Evolutionary conservation across 1,139 yeast species (phyloP).

Genomic region (Zygosaccharomyces pseudobailii): DNA sequence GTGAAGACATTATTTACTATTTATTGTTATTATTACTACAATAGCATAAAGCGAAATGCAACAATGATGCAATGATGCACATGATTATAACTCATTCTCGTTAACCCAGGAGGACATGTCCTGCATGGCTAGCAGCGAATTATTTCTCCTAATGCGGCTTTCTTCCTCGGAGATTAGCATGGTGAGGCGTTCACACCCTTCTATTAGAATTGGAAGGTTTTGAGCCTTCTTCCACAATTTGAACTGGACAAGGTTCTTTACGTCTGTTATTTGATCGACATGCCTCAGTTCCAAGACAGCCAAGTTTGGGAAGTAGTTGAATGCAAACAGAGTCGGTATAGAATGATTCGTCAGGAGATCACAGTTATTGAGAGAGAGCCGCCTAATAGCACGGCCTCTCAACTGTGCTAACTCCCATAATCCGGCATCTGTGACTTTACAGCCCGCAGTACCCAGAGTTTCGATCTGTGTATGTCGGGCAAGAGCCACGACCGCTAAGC

Average conservation of each 20-base stretch:
- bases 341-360: conserved; percentile 58
- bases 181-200: conserved; percentile 70
- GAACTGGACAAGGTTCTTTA: conserved; percentile 63
- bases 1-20: background rate
- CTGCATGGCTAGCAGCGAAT: conserved; percentile 47
- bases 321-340: conserved; percentile 55
- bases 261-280: conserved; percentile 51
- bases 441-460: conserved; percentile 88
- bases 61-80: background rate
- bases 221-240: conserved; percentile 53
- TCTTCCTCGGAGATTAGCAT: conserved; percentile 59
- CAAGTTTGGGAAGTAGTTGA: conserved; percentile 52
- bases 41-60: background rate
- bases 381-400: conserved; percentile 52
- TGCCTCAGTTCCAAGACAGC: conserved; percentile 76
- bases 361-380: conserved; percentile 80
- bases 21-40: background rate
- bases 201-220: conserved; percentile 58
- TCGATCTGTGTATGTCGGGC: conserved; percentile 50
- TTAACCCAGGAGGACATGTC: conserved; percentile 61
- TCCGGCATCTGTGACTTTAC: conserved; percentile 67
- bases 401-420: conserved; percentile 73
- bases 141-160: conserved; percentile 50
- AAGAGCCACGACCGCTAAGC: conserved; percentile 57
- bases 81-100: conserved; percentile 32